phyloP scores from a whole-genome alignment of 139 green algal genomes.

The Micractinium sp. region DNA sequence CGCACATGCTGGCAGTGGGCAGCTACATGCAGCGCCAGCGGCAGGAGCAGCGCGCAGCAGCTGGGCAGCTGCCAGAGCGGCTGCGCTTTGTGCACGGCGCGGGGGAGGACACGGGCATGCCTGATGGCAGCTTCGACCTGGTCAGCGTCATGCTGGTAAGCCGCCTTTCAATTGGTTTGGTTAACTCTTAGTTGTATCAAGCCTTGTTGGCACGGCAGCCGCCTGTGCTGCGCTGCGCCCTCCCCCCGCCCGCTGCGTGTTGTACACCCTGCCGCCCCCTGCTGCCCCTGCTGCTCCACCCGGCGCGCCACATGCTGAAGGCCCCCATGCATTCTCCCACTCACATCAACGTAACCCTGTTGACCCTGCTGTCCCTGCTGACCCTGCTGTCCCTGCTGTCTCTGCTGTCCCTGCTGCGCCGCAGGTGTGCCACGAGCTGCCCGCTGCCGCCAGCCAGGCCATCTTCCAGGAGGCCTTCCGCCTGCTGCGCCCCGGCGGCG shows the following conservation, averaged over 20 bases:
- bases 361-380: too few species aligned
- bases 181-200: background rate
- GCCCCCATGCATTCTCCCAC: too few species aligned
- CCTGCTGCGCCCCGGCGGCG: constrained; percentile 65
- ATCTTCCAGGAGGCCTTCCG: constrained; percentile 75
- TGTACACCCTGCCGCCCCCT: too few species aligned
- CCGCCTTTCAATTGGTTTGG: too few species aligned
- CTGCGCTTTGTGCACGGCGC: constrained; percentile 66
- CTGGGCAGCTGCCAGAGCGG: constrained; percentile 48
- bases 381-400: background rate
- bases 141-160: constrained; percentile 78
- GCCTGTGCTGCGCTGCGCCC: too few species aligned
- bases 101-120: constrained; percentile 69
- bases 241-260: too few species aligned
- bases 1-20: constrained; percentile 79
- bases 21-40: constrained; percentile 59
- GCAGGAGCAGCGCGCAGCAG: constrained; percentile 49
- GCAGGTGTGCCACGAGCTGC: constrained; percentile 76
- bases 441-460: constrained; percentile 47
- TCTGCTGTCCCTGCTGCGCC: background rate
- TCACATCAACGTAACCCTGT: background rate
- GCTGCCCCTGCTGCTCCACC: too few species aligned
- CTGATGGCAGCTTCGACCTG: constrained; percentile 62
- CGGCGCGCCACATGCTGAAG: too few species aligned
- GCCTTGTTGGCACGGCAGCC: too few species aligned